A percentile compares a stretch with the other conserved stretches of the same genome.
Evolutionary conservation across 2,329 filamentous ascomycete species (phyloP).

Genomic region (Nemania diffusa): DNA sequence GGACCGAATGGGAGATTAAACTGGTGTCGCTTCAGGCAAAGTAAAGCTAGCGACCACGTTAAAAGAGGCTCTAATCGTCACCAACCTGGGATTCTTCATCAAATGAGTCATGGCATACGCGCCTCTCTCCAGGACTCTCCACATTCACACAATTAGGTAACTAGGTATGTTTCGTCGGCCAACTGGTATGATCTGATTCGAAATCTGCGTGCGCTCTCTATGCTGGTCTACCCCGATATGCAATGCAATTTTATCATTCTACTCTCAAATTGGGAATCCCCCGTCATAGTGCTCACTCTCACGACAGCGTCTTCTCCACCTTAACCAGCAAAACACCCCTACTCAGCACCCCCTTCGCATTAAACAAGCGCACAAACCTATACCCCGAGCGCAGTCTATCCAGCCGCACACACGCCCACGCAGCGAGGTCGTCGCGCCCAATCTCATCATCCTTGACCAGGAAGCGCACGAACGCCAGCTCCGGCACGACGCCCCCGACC

Average conservation of each 20-base stretch:
- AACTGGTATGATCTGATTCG: not conserved
- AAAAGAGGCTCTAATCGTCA: not conserved
- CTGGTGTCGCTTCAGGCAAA: not conserved
- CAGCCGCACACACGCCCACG: slow-evolving; percentile 88
- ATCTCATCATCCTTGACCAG: slow-evolving; percentile 90
- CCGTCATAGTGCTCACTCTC: not conserved
- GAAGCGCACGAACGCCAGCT: slow-evolving; percentile 80
- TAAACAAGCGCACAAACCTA: slow-evolving; percentile 79
- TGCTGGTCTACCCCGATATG: not conserved
- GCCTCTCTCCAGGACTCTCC: not conserved
- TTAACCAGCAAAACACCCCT: slow-evolving; percentile 78
- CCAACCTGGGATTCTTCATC: not conserved
- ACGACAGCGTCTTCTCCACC: slow-evolving; percentile 65
- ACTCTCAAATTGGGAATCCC: not conserved
- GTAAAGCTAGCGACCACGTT: not conserved
- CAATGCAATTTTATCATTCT: not conserved
- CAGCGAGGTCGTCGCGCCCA: slow-evolving; percentile 79
- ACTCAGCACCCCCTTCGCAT: slow-evolving; percentile 72
- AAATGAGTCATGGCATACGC: slow-evolving; percentile 4
- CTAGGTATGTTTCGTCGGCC: not conserved
- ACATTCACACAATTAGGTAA: not conserved
- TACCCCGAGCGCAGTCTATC: slow-evolving; percentile 82
- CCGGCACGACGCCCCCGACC: slow-evolving; percentile 69
- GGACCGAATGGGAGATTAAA: slow-evolving; percentile 1
- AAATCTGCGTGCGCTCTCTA: not conserved